phyloP scores from a whole-genome alignment of 768 basidiomycete species.

The Xanthoconium purpureum region DNA sequence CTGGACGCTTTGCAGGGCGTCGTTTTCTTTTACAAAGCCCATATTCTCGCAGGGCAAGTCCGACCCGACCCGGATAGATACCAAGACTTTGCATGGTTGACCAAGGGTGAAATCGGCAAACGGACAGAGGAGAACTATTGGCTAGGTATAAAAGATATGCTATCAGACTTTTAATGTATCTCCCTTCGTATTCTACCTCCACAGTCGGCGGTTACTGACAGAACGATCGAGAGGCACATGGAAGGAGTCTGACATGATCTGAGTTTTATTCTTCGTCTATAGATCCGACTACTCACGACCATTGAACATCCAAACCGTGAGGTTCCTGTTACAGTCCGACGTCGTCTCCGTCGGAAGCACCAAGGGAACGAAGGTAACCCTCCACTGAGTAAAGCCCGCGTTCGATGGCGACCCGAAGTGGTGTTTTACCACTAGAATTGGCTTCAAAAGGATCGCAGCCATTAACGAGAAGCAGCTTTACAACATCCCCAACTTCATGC shows the following conservation, averaged over 20 bases:
- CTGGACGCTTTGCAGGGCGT: slow-evolving; percentile 45
- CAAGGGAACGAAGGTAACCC: background rate
- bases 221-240: too few species aligned
- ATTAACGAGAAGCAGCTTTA: background rate
- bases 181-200: background rate
- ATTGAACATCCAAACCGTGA: background rate
- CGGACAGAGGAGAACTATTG: slow-evolving; percentile 72
- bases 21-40: slow-evolving; percentile 91
- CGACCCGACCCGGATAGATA: slow-evolving; percentile 51
- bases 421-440: background rate
- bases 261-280: too few species aligned
- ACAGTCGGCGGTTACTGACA: too few species aligned
- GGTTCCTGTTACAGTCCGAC: background rate
- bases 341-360: background rate
- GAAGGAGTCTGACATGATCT: too few species aligned
- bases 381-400: background rate
- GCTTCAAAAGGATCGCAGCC: background rate
- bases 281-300: background rate
- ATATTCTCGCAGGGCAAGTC: slow-evolving; percentile 87
- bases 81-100: slow-evolving; percentile 89
- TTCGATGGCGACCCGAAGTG: background rate
- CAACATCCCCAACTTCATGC: background rate
- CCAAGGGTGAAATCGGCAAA: slow-evolving; percentile 81
- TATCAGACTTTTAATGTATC: slow-evolving; percentile 54
- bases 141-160: slow-evolving; percentile 72